Conservation (phyloP, 2,329 filamentous ascomycete genomes). For the Coccinonectria pachysandricola region DNA sequence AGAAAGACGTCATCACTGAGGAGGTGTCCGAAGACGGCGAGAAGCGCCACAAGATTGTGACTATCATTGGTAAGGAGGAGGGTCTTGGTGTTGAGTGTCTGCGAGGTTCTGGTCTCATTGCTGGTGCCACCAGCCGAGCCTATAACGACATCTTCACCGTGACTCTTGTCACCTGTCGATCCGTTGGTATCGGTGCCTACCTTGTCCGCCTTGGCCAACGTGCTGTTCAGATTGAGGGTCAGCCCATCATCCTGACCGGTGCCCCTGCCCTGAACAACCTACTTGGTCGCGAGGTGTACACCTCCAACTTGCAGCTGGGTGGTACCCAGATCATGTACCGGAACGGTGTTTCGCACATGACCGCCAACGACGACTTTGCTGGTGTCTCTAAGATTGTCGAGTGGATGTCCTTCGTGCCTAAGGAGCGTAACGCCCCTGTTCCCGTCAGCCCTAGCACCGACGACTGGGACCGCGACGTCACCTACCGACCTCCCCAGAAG, state of each 20-base stretch:
- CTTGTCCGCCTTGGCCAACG: conserved; percentile 95
- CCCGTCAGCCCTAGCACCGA: conserved; percentile 84
- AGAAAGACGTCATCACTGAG: conserved; percentile 68
- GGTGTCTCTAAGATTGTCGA: conserved; percentile 96
- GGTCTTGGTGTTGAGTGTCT: conserved; percentile 96
- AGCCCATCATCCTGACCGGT: conserved; percentile 97
- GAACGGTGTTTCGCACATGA: conserved; percentile 99
- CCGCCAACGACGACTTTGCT: conserved; percentile 92
- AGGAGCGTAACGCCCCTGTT: conserved; percentile 85
- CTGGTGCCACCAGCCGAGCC: conserved; percentile 89
- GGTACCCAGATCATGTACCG: conserved; percentile 99
- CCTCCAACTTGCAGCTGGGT: conserved; percentile 96
- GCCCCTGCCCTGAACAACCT: conserved; percentile 97
- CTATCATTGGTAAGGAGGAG: conserved; percentile 86
- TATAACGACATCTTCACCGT: conserved; percentile 99
- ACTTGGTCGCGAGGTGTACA: conserved; percentile 95
- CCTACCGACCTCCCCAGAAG: conserved; percentile 72
- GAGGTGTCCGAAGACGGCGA: conserved; percentile 78
- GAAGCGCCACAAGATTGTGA: conserved; percentile 86
- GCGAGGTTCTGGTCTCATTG: conserved; percentile 94
- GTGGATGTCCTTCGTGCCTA: conserved; percentile 95
- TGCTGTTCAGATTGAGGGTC: conserved; percentile 96
- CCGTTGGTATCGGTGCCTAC: conserved; percentile 98
- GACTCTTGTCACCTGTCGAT: conserved; percentile 93
- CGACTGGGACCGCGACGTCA: conserved; percentile 84